phyloP scores from a whole-genome alignment of 768 basidiomycete genomes.

The Amanita subjunquillea region DNA sequence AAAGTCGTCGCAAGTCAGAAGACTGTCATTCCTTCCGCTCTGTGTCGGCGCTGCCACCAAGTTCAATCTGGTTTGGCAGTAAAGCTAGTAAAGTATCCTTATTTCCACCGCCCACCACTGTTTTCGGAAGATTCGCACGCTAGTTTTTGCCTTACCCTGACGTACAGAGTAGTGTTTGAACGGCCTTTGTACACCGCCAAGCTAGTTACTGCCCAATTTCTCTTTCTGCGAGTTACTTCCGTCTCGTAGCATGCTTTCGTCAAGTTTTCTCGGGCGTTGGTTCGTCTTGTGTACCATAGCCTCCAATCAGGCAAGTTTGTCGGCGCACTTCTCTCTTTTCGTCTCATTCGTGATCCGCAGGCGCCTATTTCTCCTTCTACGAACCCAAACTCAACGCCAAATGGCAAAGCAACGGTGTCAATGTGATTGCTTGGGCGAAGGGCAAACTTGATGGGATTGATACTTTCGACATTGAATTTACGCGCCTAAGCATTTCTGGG shows the following conservation, averaged over 20 bases:
- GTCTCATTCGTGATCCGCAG: background rate
- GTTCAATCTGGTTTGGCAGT: no score
- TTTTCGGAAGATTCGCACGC: background rate
- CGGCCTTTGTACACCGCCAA: background rate
- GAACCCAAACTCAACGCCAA: slow-evolving; percentile 31
- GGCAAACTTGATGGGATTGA: slow-evolving; percentile 52
- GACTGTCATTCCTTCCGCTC: no score
- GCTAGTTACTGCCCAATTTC: background rate
- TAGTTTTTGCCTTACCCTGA: background rate
- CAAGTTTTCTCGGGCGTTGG: background rate
- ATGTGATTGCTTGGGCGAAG: slow-evolving; percentile 55
- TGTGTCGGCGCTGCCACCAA: no score
- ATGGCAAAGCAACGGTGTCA: slow-evolving; percentile 46
- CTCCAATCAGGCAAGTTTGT: background rate
- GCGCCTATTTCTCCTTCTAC: slow-evolving; percentile 42
- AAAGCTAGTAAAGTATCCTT: no score
- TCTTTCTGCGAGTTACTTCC: background rate
- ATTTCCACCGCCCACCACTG: background rate
- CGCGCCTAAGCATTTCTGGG: slow-evolving; percentile 46
- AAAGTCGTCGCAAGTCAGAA: no score
- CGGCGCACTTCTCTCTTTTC: background rate
- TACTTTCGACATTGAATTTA: slow-evolving; percentile 65
- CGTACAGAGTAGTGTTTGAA: background rate
- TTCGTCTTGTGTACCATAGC: background rate
- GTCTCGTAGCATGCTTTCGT: background rate